phyloP scores from a whole-genome alignment of 257 asterid genomes.

The Solanum sitiens region DNA sequence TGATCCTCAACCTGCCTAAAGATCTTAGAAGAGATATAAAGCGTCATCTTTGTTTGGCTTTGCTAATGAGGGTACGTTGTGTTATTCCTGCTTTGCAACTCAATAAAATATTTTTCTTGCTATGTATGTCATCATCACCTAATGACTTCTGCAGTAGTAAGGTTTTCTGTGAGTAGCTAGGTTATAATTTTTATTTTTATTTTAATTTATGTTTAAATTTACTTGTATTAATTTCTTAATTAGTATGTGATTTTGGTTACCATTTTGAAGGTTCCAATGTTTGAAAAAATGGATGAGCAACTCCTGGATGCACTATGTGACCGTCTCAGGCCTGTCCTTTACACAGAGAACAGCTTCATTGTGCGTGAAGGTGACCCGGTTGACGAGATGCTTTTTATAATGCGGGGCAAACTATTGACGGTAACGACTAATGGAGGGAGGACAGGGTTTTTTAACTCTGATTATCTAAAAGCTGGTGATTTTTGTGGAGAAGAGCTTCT shows the following conservation, averaged over 20 bases:
- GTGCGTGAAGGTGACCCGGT: constrained; percentile 97
- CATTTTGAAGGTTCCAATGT: constrained; percentile 69
- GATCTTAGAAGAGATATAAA: constrained; percentile 96
- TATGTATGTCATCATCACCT: neutral
- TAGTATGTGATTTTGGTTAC: neutral
- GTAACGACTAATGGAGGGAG: constrained; percentile 94
- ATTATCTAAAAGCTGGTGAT: constrained; percentile 73
- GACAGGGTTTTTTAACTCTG: constrained; percentile 83
- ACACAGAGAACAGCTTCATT: constrained; percentile 83
- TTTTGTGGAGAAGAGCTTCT: constrained; percentile 98
- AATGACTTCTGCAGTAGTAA: neutral
- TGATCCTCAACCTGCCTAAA: constrained; percentile 78
- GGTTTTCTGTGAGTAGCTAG: neutral
- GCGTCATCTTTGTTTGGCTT: constrained; percentile 86
- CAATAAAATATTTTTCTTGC: neutral
- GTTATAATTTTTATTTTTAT: neutral
- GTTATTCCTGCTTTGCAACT: neutral
- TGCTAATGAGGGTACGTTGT: constrained; percentile 69
- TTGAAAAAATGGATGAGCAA: constrained; percentile 95
- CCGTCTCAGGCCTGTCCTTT: constrained; percentile 73
- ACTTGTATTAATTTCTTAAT: neutral
- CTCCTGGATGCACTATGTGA: constrained; percentile 86
- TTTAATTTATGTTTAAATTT: neutral
- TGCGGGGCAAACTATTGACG: constrained; percentile 74
- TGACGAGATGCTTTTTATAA: constrained; percentile 84